phyloP scores from a whole-genome alignment of 1,139 yeast genomes.

The Yamadazyma taylorii region DNA sequence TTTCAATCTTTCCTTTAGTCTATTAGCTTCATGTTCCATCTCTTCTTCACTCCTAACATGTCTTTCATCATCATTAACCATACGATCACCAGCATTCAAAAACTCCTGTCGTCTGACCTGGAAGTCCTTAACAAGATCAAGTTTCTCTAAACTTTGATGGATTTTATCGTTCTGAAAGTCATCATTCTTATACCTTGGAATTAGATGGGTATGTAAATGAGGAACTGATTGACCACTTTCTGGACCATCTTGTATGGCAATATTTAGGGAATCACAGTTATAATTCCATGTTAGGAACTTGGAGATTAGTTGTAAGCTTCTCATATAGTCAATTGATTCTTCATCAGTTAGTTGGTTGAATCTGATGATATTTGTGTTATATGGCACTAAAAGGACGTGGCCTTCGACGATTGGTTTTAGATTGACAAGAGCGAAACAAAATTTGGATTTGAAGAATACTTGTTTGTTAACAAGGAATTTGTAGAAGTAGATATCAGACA shows the following conservation, averaged over 20 bases:
- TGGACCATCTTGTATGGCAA: slow-evolving; percentile 94
- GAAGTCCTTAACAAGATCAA: slow-evolving; percentile 39
- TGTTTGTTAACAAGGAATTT: slow-evolving; percentile 63
- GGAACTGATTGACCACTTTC: slow-evolving; percentile 95
- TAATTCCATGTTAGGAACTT: slow-evolving; percentile 61
- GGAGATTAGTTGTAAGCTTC: slow-evolving; percentile 70
- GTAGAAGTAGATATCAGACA: slow-evolving; percentile 43
- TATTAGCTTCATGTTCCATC: slow-evolving; percentile 66
- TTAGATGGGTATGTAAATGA: slow-evolving; percentile 89
- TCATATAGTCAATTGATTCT: slow-evolving; percentile 78
- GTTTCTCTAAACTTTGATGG: slow-evolving; percentile 57
- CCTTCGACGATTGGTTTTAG: slow-evolving; percentile 90
- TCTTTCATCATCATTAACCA: slow-evolving; percentile 41
- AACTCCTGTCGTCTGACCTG: slow-evolving; percentile 26
- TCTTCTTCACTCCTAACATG: slow-evolving; percentile 52
- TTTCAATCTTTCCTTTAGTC: slow-evolving; percentile 45
- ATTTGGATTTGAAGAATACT: slow-evolving; percentile 55
- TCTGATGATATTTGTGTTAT: slow-evolving; percentile 56
- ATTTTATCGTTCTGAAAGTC: slow-evolving; percentile 68
- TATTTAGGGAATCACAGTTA: slow-evolving; percentile 77
- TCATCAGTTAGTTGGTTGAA: slow-evolving; percentile 66
- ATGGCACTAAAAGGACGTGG: slow-evolving; percentile 84
- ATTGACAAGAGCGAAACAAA: slow-evolving; percentile 82
- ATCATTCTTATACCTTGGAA: slow-evolving; percentile 70
- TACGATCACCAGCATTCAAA: slow-evolving; percentile 9